Evolutionary conservation across 306 rosid species (phyloP).

Genomic region (Spatholobus suberectus): DNA sequence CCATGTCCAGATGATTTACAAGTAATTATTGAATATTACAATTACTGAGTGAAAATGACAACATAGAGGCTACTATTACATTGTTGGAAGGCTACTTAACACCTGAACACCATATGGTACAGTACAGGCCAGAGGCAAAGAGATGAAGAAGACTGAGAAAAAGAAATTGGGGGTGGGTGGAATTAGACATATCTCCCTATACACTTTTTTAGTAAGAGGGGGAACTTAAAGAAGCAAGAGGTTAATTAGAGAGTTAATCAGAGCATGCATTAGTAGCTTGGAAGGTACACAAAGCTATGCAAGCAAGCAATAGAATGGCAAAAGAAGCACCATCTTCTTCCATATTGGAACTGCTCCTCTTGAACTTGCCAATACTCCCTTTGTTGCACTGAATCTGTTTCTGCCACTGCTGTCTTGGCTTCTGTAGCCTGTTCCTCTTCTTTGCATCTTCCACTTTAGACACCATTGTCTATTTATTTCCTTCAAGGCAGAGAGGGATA

Average conservation of each 20-base stretch:
- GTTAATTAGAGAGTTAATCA: background rate
- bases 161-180: background rate
- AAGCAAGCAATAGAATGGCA: slow-evolving; percentile 91
- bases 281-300: slow-evolving; percentile 73
- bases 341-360: slow-evolving; percentile 70
- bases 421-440: slow-evolving; percentile 51
- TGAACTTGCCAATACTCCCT: slow-evolving; percentile 68
- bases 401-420: slow-evolving; percentile 41
- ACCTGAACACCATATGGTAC: background rate
- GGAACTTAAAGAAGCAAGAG: background rate
- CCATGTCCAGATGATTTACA: background rate
- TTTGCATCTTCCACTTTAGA: slow-evolving; percentile 65
- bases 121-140: background rate
- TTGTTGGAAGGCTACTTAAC: background rate
- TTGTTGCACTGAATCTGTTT: slow-evolving; percentile 70
- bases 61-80: background rate
- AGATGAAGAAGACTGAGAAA: background rate
- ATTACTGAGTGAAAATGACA: background rate
- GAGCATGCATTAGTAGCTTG: slow-evolving; percentile 7
- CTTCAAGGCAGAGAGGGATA: background rate
- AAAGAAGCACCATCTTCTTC: slow-evolving; percentile 81
- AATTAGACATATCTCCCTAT: background rate
- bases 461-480: slow-evolving; percentile 54
- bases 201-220: background rate
- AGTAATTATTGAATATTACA: background rate